phyloP scores from a whole-genome alignment of 768 basidiomycete genomes.

The Tricholoma flavovirens region DNA sequence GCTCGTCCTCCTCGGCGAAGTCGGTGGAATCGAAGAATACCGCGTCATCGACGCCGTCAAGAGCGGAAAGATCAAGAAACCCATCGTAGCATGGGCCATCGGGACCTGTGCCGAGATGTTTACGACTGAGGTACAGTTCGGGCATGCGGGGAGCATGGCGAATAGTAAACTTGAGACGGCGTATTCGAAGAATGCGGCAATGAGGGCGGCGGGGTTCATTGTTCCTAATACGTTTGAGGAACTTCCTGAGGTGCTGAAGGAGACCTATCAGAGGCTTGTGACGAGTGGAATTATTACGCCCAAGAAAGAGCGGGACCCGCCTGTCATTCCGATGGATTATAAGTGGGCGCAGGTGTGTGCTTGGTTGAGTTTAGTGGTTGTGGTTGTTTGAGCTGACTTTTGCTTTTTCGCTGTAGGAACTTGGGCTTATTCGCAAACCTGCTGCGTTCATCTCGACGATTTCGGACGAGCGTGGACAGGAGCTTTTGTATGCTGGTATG shows the following conservation, averaged over 20 bases:
- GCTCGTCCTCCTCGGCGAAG: conserved; percentile 97
- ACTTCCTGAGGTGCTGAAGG: conserved; percentile 77
- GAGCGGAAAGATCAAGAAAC: conserved; percentile 90
- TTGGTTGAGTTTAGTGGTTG: neutral
- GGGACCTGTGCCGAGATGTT: conserved; percentile 99
- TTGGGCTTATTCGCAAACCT: conserved; percentile 97
- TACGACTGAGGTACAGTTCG: conserved; percentile 98
- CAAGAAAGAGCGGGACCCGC: conserved; percentile 79
- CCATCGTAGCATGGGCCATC: conserved; percentile 99
- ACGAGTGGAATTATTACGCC: conserved; percentile 58
- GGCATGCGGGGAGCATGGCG: conserved; percentile 97
- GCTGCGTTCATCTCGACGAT: conserved; percentile 99
- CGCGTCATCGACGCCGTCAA: conserved; percentile 98
- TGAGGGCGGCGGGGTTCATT: conserved; percentile 92
- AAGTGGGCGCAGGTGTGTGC: conserved; percentile 83
- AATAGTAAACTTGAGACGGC: conserved; percentile 98
- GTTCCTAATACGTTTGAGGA: conserved; percentile 98
- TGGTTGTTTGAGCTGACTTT: neutral
- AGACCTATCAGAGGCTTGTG: conserved; percentile 83
- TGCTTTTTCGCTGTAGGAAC: conserved; percentile 45
- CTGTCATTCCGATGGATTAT: conserved; percentile 99
- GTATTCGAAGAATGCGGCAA: conserved; percentile 94
- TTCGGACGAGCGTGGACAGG: conserved; percentile 98
- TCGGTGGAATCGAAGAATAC: conserved; percentile 98
- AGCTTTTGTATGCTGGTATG: conserved; percentile 98